Percentiles rank a stretch among this genome's conserved stretches.
Evolutionary conservation across 257 asterid species (phyloP).

Genomic region (Nicotiana sylvestris): DNA sequence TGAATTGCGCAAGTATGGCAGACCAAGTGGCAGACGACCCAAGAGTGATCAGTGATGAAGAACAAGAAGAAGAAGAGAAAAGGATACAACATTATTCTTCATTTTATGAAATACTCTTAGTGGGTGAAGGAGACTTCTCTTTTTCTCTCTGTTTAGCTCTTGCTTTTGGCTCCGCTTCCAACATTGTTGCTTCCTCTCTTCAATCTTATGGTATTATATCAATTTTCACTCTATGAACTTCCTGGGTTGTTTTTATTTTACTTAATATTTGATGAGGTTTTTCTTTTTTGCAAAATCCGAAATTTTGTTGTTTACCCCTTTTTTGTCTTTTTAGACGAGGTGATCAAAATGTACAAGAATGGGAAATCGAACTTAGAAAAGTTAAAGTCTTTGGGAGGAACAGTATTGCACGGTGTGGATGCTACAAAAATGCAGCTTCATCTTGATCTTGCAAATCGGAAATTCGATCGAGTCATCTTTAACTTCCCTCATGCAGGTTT

Average conservation of each 20-base stretch:
- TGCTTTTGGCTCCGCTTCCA: slow-evolving; percentile 26
- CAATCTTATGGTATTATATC: slow-evolving; percentile 41
- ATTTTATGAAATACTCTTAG: slow-evolving; percentile 29
- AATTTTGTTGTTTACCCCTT: too few species aligned
- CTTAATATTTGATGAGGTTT: too few species aligned
- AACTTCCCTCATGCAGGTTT: slow-evolving; percentile 86
- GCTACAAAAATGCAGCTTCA: slow-evolving; percentile 38
- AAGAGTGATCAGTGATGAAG: background rate
- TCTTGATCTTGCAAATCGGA: slow-evolving; percentile 24
- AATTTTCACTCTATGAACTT: background rate
- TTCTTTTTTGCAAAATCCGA: too few species aligned
- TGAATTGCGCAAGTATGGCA: background rate
- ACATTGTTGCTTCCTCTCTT: slow-evolving; percentile 51
- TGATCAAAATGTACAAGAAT: slow-evolving; percentile 45
- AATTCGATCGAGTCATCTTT: slow-evolving; percentile 50
- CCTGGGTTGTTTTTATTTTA: background rate
- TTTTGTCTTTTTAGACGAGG: slow-evolving; percentile 19
- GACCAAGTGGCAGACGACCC: background rate
- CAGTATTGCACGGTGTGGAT: slow-evolving; percentile 46
- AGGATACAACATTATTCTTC: slow-evolving; percentile 36
- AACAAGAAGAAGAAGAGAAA: slow-evolving; percentile 1
- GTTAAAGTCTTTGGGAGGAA: slow-evolving; percentile 37
- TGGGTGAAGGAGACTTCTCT: slow-evolving; percentile 58
- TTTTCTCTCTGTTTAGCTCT: slow-evolving; percentile 31
- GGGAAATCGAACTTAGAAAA: slow-evolving; percentile 30